Conservation (phyloP, 306 rosid genomes). For the Dicorynia guianensis region DNA sequence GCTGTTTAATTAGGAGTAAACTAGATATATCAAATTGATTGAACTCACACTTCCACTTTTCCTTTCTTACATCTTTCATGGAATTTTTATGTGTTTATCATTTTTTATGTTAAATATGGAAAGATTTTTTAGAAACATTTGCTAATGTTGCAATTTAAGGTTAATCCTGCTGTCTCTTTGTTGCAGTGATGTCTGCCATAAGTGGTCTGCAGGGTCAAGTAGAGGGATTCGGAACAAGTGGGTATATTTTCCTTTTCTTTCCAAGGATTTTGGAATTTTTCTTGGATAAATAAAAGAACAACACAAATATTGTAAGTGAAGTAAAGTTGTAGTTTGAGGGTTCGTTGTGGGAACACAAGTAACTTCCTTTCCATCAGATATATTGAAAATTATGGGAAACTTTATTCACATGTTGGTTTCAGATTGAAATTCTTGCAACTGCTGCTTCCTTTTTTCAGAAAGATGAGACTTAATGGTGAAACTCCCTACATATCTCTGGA, state of each 20-base stretch:
- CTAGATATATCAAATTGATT: slow-evolving; percentile 12
- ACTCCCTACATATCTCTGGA: background rate
- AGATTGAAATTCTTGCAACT: slow-evolving; percentile 8
- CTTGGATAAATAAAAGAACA: background rate
- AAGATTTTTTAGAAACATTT: background rate
- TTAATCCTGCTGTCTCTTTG: slow-evolving; percentile 43
- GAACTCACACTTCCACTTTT: slow-evolving; percentile 19
- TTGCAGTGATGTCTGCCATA: slow-evolving; percentile 90
- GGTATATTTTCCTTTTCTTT: slow-evolving; percentile 50
- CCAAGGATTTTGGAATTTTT: slow-evolving; percentile 23
- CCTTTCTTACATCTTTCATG: slow-evolving; percentile 6
- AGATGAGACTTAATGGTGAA: slow-evolving; percentile 4
- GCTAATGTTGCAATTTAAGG: slow-evolving; percentile 26
- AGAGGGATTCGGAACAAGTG: slow-evolving; percentile 76
- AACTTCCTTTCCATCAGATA: background rate
- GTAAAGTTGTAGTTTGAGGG: background rate
- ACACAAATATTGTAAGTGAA: slow-evolving; percentile 11
- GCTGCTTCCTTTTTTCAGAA: slow-evolving; percentile 10
- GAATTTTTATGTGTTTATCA: slow-evolving; percentile 14
- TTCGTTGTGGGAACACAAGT: slow-evolving; percentile 12
- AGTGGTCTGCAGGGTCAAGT: slow-evolving; percentile 87
- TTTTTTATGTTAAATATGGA: background rate
- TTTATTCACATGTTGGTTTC: slow-evolving; percentile 4
- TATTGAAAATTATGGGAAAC: background rate
- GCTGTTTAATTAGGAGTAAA: background rate